Evolutionary conservation across 169 alveolate species (phyloP), one percentile per base, ranked within the genome.

Genomic region (Eimeria praecox): DNA sequence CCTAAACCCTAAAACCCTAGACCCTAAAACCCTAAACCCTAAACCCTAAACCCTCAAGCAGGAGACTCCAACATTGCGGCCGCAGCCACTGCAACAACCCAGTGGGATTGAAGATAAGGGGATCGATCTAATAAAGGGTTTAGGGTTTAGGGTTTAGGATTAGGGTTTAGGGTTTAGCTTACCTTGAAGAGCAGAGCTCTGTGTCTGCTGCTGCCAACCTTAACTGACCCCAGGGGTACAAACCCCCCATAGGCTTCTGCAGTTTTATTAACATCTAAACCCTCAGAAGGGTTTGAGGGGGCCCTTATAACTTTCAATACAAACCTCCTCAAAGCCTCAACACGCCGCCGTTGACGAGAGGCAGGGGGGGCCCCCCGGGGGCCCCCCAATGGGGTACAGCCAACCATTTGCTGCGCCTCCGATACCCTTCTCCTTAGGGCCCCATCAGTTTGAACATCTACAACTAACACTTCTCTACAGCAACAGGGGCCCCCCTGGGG

Each of bases 101-200:
- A n/a, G 78, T 30, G 9, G 78, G 33, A 66, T 5, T 10, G 9
- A 10, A 9, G 6, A 8, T 6, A 66, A 10, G 9, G 42, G 18
- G 18, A 10, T n/a, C 78, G 78, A n/a, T 18, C 24, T 10, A 30
- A 24, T 66, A 52, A 9, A 52, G 14, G 20, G 14, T 9, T 52
- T 52, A 52, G 59, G 59, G 59, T 52, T 52, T 30, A 66, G 38
- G 78, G 30, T 30, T 66, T 30, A 24, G 78, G 30, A 6, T 66
- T 30, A 24, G 78, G 42, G 30, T 66, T 30, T 30, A 66, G 78
- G 59, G 59, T 52, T 52, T 52, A 52, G 88, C 44, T 49, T 30
- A 90, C 95, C 66, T 90, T 90, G 88, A 90, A 90, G 59, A 90
- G 89, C 22, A 90, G 90, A 35, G 95, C 95, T 69, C 75, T 90